Evolutionary conservation across 1,284 basidiomycete genomes (phyloP), one percentile per base, ranked within the genome.

Genomic region (Sporisorium scitamineum): DNA sequence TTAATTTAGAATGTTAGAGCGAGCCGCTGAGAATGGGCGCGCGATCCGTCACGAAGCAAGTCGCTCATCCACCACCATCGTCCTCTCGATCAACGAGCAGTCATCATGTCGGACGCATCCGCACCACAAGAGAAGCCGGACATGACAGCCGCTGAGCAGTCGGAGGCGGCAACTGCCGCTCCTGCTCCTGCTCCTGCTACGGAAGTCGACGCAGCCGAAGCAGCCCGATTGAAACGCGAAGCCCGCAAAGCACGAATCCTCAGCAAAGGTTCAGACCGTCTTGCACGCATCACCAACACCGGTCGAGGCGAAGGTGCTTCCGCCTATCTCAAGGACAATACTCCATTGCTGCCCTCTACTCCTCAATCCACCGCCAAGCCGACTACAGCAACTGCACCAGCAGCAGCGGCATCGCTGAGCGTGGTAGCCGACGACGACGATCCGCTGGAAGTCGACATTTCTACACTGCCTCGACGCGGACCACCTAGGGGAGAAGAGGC

Each of bases 241-340:
- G 84, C 82, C 3, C 75, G 84, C 47, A 82, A 83, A 61, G 82
- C 81, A 2, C 74, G 79, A 20, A 85, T 85, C 60, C 72, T 84
- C n/a, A 72, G 70, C 47, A 72, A 73, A 47, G 80, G 84, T 26
- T 78, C 75, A n/a, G 82, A 84, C 41, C 77, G 84, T 16, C 73
- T 85, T 3, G 82, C 83, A 11, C 67, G 81, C 50, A 84, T 85
- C 65, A 84, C 83, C 39, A 79, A 80, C 55, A 80, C 83, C 5
- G 84, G 83, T 14, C 69, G 84, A 22, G 84, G 84, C 0, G 79
- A 77, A 31, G 80, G 81, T 27, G 81, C 79, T 11, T 71, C 69
- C 5, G 68, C 74, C 37, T 77, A 61, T n/a, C 68, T 82, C 48
- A 76, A 83, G 42, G 62, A 78, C n/a, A 65, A 61, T 34, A 57